These are phyloP conservation scores for Globisporangium acanthophoron DNA, from an alignment of 352 stramenopile genomes.

Conservation along the genomic window DNA sequence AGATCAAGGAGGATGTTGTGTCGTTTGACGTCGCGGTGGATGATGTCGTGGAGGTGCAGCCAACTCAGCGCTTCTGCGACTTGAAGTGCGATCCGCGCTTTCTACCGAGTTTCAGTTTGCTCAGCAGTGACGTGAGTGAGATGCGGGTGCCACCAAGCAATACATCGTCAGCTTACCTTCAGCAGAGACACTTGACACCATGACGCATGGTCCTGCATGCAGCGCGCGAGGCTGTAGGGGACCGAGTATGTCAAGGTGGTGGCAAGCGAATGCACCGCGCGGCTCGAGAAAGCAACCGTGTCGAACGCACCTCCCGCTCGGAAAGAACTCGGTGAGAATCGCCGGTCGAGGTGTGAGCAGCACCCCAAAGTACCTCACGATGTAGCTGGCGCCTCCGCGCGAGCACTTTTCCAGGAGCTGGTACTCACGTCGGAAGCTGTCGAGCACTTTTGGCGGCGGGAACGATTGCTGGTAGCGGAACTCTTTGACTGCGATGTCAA, in stretches of 20 bases:
- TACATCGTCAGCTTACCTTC: slow-evolving; percentile 13
- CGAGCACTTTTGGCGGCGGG: slow-evolving; percentile 25
- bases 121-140: background rate
- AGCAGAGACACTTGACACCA: slow-evolving; percentile 24
- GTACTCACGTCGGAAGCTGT: slow-evolving; percentile 32
- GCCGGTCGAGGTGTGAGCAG: slow-evolving; percentile 18
- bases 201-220: slow-evolving; percentile 19
- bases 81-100: slow-evolving; percentile 24
- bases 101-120: slow-evolving; percentile 11
- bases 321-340: slow-evolving; percentile 31
- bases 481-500: slow-evolving; percentile 29
- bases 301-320: slow-evolving; percentile 19
- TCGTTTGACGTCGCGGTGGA: slow-evolving; percentile 42
- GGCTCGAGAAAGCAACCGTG: no score
- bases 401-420: slow-evolving; percentile 17
- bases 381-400: slow-evolving; percentile 8
- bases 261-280: no score
- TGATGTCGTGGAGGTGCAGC: slow-evolving; percentile 27
- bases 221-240: slow-evolving; percentile 24
- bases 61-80: slow-evolving; percentile 25
- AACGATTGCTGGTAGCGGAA: slow-evolving; percentile 26
- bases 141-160: background rate
- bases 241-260: no score
- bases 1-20: slow-evolving; percentile 34
- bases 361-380: slow-evolving; percentile 25